Evolutionary conservation across 352 stramenopile species (phyloP), one percentile per base, ranked within the genome.

Genomic region (Phytopythium vexans): DNA sequence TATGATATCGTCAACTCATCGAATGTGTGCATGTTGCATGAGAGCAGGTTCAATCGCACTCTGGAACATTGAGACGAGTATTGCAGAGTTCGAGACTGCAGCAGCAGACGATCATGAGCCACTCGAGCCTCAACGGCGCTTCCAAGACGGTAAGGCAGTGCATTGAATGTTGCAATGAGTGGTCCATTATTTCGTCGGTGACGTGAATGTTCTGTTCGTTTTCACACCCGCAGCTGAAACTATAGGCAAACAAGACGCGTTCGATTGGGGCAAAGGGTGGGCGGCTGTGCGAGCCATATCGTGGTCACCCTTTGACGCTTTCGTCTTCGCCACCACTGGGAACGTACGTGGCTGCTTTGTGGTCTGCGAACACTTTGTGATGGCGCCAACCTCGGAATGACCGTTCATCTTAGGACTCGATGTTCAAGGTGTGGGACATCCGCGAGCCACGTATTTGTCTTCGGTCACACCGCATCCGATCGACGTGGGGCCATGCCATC

Each of bases 371-470:
- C 16, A 52, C 46, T n/a, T 36, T 4, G 8, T 12, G 7, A 38
- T 31, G 10, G 2, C 6, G 4, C 4, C 6, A 48, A 27, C 44
- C 14, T 15, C 8, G 9, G 16, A 3, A 36, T n/a, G 16, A 8
- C 3, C 8, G 8, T 12, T 37, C 6, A 10, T 38, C 54, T 3
- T 36, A 94, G 84, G 85, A 95, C 60, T 89, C 81, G 2, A 47
- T 83, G 11, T 87, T 95, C 50, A 92, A 92, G 37, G 60, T 95
- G 10, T 95, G 85, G 85, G 85, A 95, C 55, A 64, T 93, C 21
- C 78, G 85, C 44, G 82, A 95, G 45, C 78, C 85, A 39, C 77
- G 83, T 6, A 72, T 91, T 11, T 89, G 77, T 43, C 60, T 93
- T 9, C 77, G 85, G 1, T 89, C 85, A 41, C 82, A 95, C 45